These are phyloP conservation scores for Thalassiosira livingstoniorum DNA, from an alignment of 352 stramenopile species.

Conservation along the genomic window DNA sequence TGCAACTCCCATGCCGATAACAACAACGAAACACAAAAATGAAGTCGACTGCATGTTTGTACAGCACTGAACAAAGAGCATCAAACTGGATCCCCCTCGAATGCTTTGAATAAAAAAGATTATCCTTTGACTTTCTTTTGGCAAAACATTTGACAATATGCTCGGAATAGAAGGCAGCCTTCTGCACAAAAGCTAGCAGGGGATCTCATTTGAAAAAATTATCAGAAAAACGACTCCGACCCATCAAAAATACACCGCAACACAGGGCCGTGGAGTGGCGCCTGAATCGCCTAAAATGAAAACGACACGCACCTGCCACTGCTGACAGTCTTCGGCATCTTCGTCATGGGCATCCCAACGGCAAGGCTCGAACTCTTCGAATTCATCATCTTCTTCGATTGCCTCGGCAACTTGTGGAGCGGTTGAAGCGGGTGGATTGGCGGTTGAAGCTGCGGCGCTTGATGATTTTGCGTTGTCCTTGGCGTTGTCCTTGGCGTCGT, in stretches of 20 bases:
- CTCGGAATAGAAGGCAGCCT: no score
- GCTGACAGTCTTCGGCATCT: conserved; percentile 77
- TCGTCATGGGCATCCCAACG: conserved; percentile 75
- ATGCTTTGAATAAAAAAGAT: not conserved
- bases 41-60: not conserved
- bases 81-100: not conserved
- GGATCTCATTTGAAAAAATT: not conserved
- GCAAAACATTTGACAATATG: no score
- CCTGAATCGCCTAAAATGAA: no score
- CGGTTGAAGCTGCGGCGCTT: conserved; percentile 20
- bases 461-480: conserved; percentile 12
- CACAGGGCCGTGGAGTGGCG: no score
- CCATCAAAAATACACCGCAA: not conserved
- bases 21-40: not conserved
- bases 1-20: not conserved
- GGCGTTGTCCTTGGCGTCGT: no score
- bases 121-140: not conserved
- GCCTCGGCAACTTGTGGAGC: conserved; percentile 60
- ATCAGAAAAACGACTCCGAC: not conserved
- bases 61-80: not conserved
- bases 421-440: conserved; percentile 25
- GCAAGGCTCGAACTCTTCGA: conserved; percentile 83
- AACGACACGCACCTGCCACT: conserved; percentile 79
- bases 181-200: no score
- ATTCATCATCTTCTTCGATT: conserved; percentile 87